phyloP scores from a whole-genome alignment of 805 yeast genomes.

The Yamadazyma insecticola region DNA sequence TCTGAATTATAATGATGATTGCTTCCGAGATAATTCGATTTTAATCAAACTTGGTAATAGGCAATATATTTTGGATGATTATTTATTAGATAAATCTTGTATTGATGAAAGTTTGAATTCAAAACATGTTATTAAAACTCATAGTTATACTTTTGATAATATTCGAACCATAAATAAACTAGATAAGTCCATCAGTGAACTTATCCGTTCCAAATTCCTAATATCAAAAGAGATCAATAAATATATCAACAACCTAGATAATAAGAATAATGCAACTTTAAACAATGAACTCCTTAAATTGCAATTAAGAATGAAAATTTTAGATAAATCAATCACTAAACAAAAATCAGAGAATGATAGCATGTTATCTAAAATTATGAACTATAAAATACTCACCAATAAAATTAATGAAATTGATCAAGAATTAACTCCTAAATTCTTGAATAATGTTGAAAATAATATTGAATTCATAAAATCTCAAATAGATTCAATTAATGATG shows the following conservation, averaged over 20 bases:
- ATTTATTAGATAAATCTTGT: slow-evolving; percentile 2
- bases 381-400: slow-evolving; percentile 18
- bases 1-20: slow-evolving; percentile 11
- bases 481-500: slow-evolving; percentile 22
- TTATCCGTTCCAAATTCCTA: slow-evolving; percentile 18
- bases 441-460: slow-evolving; percentile 13
- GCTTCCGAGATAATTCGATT: slow-evolving; percentile 16
- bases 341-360: slow-evolving; percentile 22
- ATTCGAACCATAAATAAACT: slow-evolving; percentile 24
- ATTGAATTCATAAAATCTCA: slow-evolving; percentile 23
- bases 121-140: neutral
- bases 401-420: slow-evolving; percentile 12
- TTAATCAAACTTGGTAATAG: slow-evolving; percentile 16
- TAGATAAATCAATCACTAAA: slow-evolving; percentile 14
- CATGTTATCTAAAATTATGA: slow-evolving; percentile 16
- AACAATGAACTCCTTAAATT: slow-evolving; percentile 5
- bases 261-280: slow-evolving; percentile 1
- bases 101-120: slow-evolving; percentile 1
- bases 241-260: slow-evolving; percentile 2
- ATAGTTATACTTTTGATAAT: slow-evolving; percentile 26
- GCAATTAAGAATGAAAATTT: slow-evolving; percentile 1
- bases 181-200: slow-evolving; percentile 24
- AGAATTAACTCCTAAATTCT: slow-evolving; percentile 8
- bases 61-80: slow-evolving; percentile 15
- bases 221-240: slow-evolving; percentile 8